Percentiles rank a stretch among this genome's conserved stretches.
Conservation (phyloP, 75 land plant genomes). For the Azolla pinnata region DNA sequence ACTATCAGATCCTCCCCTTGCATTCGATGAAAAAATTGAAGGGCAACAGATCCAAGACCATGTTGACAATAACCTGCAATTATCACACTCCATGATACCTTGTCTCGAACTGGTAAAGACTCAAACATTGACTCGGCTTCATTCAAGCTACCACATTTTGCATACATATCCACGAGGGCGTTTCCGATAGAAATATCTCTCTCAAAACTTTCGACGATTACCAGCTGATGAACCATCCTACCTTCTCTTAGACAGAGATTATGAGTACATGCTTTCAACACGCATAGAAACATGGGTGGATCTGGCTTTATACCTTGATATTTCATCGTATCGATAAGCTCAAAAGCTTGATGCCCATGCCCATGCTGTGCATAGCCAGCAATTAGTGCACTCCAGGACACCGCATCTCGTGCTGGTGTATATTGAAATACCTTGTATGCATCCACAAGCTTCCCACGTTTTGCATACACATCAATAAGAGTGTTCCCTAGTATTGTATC, state of each 20-base stretch:
- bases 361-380: slow-evolving; percentile 1
- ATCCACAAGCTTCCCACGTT: slow-evolving; percentile 8
- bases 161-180: slow-evolving; percentile 18
- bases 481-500: slow-evolving; percentile 13
- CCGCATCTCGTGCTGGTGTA: not conserved
- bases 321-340: slow-evolving; percentile 11
- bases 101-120: slow-evolving; percentile 32
- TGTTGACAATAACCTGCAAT: slow-evolving; percentile 49
- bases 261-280: slow-evolving; percentile 2
- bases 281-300: not conserved
- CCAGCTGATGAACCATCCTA: not conserved
- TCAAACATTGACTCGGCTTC: slow-evolving; percentile 37
- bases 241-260: not conserved
- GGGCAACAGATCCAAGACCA: slow-evolving; percentile 33
- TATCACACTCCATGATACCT: slow-evolving; percentile 49
- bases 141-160: slow-evolving; percentile 17
- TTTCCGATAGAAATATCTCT: not conserved
- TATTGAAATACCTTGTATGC: slow-evolving; percentile 15
- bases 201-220: not conserved
- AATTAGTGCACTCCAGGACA: not conserved
- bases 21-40: slow-evolving; percentile 38
- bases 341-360: not conserved
- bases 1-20: slow-evolving; percentile 11
- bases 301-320: slow-evolving; percentile 8
- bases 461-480: slow-evolving; percentile 12